Conservation (phyloP, 2,329 filamentous ascomycete species). For the Colletotrichum gigasporum region DNA sequence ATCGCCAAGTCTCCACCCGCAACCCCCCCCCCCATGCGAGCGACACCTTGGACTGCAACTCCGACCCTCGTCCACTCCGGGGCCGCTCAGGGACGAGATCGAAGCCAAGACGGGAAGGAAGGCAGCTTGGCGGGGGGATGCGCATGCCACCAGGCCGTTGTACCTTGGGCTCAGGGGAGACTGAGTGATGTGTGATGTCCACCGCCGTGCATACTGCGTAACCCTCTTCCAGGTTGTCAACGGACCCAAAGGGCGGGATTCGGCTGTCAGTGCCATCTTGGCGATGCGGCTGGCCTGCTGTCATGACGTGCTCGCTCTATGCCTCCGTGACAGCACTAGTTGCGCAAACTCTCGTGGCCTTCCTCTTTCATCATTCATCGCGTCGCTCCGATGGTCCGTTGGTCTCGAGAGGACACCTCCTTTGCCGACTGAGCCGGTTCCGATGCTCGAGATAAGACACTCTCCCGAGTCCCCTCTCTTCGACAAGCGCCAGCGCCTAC, state of each 20-base stretch:
- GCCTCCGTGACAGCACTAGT: not conserved
- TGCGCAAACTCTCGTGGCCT: not conserved
- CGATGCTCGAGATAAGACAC: conserved; percentile 14
- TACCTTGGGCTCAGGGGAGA: not conserved
- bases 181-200: not conserved
- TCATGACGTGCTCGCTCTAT: conserved; percentile 21
- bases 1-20: conserved; percentile 30
- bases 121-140: not conserved
- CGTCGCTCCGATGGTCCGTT: conserved; percentile 14
- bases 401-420: not conserved
- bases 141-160: too few species aligned
- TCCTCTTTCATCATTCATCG: conserved; percentile 27
- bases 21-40: conserved; percentile 17
- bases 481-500: not conserved
- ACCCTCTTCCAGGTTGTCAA: conserved; percentile 21
- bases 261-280: conserved; percentile 24
- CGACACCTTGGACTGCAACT: not conserved
- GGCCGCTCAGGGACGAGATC: conserved; percentile 22
- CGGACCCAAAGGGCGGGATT: conserved; percentile 1
- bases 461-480: not conserved
- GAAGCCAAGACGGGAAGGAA: conserved; percentile 30
- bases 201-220: not conserved
- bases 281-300: not conserved
- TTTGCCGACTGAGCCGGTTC: conserved; percentile 26
- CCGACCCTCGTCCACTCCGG: conserved; percentile 22